Evolutionary conservation across 208 protist genomes (phyloP), one percentile per base, ranked within the genome.

Genomic region (Trypanosomatidae sp.): DNA sequence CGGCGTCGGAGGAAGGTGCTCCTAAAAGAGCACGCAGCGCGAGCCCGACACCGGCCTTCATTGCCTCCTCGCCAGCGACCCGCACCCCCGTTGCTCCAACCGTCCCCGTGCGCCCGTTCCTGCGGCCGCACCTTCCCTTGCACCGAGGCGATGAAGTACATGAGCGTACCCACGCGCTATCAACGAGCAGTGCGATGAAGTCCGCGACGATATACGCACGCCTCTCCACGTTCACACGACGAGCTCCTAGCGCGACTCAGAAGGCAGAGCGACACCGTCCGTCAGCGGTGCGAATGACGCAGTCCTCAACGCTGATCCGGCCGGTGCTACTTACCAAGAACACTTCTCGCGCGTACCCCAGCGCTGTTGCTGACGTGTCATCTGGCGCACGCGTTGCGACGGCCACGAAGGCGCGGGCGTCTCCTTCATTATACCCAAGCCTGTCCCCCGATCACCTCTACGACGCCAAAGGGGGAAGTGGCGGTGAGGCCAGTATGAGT

Each of bases 271-370:
- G 25, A 10, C 66, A 62, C 62, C 53, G 50, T 44, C 55, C 69
- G 22, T 49, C 73, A 60, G 56, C 25, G 2, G 49, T 59, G 10
- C 28, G 50, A 52, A 80, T 75, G 65, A 68, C 70, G 41, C 76
- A 56, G 46, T 70, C 70, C 13, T 73, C 36, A n/a, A 73, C 70
- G 49, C 55, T 80, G 66, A 67, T 39, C n/a, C 76, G 70, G 15
- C 65, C 76, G 0, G 56, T 72, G 47, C 30, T 80, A 36, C 39
- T 75, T 6, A 76, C 70, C 25, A 74, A 68, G 36, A 66, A 72
- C n/a, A 33, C 56, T 12, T 76, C 70, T 9, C 43, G 65, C 8
- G 49, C 49, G 9, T 49, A 56, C 28, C 25, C 0, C 33, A 33
- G 28, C 19, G 28, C 33, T 15, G 66, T 28, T 19, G 28, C 49